A percentile compares a stretch with the other conserved stretches of the same genome.
Evolutionary conservation across 345 rosid species (phyloP).

Genomic region (Melaleuca quinquenervia): DNA sequence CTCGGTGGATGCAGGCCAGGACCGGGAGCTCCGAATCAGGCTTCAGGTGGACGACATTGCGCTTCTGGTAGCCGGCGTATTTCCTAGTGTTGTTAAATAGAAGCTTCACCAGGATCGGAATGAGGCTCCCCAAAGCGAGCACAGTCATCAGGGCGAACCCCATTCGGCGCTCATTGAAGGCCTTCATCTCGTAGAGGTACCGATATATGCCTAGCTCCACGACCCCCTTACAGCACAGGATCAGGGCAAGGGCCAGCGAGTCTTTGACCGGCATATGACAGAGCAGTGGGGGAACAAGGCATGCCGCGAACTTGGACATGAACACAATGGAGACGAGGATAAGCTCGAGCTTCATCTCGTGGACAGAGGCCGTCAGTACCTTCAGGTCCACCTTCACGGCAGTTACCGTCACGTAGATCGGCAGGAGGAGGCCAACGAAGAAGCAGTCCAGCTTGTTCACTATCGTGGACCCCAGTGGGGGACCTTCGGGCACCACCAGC

Average conservation of each 20-base stretch:
- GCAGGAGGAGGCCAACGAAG: slow-evolving; percentile 12
- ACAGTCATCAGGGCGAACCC: neutral
- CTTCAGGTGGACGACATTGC: slow-evolving; percentile 18
- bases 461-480: slow-evolving; percentile 28
- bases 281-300: neutral
- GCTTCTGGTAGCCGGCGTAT: slow-evolving; percentile 38
- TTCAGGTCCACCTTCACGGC: neutral
- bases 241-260: neutral
- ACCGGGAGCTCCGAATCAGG: slow-evolving; percentile 22
- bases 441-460: slow-evolving; percentile 23
- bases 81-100: slow-evolving; percentile 43
- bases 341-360: neutral
- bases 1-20: slow-evolving; percentile 42
- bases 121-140: slow-evolving; percentile 3
- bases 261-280: slow-evolving; percentile 2
- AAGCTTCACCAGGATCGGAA: slow-evolving; percentile 27
- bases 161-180: neutral
- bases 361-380: neutral
- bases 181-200: neutral
- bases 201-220: slow-evolving; percentile 3
- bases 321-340: neutral
- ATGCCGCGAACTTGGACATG: neutral
- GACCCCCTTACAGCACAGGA: slow-evolving; percentile 3
- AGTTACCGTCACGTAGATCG: slow-evolving; percentile 14
- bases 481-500: slow-evolving; percentile 27